These are phyloP conservation scores for Fusarium proliferatum DNA, from an alignment of 2,329 filamentous ascomycete species.

Conservation along the genomic window DNA sequence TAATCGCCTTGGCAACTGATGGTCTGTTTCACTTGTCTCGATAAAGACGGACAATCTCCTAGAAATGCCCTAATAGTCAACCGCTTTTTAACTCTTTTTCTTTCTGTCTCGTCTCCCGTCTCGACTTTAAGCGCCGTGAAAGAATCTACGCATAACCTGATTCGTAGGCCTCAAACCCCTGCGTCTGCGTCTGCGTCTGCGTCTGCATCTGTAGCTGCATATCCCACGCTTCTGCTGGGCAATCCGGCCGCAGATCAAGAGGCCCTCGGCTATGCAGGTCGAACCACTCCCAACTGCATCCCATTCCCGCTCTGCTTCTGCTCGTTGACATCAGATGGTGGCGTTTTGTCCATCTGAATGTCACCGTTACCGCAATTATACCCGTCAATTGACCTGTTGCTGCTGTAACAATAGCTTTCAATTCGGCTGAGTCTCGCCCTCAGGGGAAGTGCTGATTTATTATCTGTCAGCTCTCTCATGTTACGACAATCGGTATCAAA, in stretches of 20 bases:
- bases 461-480: constrained; percentile 10
- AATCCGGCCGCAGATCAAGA: constrained; percentile 50
- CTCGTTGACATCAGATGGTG: constrained; percentile 40
- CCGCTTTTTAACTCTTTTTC: constrained; percentile 13
- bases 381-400: not conserved
- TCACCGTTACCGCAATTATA: constrained; percentile 8
- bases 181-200: constrained; percentile 24
- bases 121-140: constrained; percentile 45
- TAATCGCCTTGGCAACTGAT: not conserved
- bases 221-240: constrained; percentile 50
- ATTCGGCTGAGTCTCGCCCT: not conserved
- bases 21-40: not conserved
- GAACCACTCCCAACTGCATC: constrained; percentile 45
- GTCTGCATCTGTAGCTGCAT: constrained; percentile 4
- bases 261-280: constrained; percentile 55
- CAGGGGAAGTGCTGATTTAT: not conserved
- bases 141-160: constrained; percentile 40
- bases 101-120: constrained; percentile 19
- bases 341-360: constrained; percentile 25
- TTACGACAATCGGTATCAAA: not conserved
- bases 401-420: not conserved
- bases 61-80: constrained; percentile 25
- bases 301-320: constrained; percentile 24
- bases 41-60: not conserved
- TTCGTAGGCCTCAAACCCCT: constrained; percentile 30